Evolutionary conservation across 2,329 filamentous ascomycete species (phyloP), one percentile per base, ranked within the genome.

Genomic region (Pseudogymnoascus sp.): DNA sequence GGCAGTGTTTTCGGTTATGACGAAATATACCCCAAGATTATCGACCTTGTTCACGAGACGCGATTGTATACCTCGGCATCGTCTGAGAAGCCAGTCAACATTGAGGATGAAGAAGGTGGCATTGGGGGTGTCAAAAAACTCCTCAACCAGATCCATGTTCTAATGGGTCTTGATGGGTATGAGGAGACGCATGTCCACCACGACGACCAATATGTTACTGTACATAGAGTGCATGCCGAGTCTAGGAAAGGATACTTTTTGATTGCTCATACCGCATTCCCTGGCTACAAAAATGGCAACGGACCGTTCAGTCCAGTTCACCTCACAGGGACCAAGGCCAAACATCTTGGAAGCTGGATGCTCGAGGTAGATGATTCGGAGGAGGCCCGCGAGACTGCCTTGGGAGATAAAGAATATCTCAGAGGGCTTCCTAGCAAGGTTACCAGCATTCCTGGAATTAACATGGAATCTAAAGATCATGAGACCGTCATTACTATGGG

Each of bases 1-100:
- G 94, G 94, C 45, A 97, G 94, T 70, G 94, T 97, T 55, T 96
- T 97, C 85, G 94, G 94, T 1, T 97, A 96, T 68, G 94, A 99
- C 70, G 94, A 99, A 72, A 85, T 97, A 62, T 99, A 97, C 67
- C 94, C 94, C 0, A 86, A 88, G 66, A 79, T 96, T 60, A 84
- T 99, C n/a, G 91, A 99, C 67, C 81, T 99, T 13, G 94, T 99
- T 13, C 84, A 90, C 59, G 94, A 99, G 73, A 95, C 82, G 21
- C 82, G 94, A 33, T 76, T 87, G 1, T 99, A 99, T 73, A 83
- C 83, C 0, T 94, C 90, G 0, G 79, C 83, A 60, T 92, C 85
- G 37, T 95, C 90, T 1, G 79, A 77, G 2, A 74, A 75, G 18
- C 77, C 80, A 2, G 77, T 91, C 65, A 82, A 86, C 64, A 74